Conservation (phyloP, 1,284 basidiomycete genomes). For the Ceratobasidium sp. region DNA sequence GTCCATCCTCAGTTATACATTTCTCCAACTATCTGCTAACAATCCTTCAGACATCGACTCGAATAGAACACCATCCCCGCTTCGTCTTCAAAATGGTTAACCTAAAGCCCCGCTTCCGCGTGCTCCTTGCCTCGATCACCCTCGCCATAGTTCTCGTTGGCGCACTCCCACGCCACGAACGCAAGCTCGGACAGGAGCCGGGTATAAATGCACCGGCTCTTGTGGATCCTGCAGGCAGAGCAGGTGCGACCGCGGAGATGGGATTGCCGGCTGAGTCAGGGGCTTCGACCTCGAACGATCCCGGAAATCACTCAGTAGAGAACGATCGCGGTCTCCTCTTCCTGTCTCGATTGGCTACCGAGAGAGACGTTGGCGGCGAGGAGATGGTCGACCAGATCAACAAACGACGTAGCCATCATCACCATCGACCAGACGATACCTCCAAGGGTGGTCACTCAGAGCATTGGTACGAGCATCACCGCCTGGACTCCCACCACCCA, state of each 20-base stretch:
- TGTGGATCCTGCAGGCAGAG: not conserved
- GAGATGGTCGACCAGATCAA: not conserved
- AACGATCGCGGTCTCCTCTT: no score
- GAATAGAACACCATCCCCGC: no score
- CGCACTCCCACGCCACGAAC: conserved; percentile 1
- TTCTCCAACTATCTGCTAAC: no score
- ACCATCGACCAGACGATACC: not conserved
- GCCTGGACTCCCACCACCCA: not conserved
- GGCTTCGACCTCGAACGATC: not conserved
- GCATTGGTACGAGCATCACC: conserved; percentile 27
- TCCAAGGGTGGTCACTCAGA: conserved; percentile 22
- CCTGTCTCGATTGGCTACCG: no score
- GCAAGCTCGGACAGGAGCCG: not conserved
- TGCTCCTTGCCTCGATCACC: not conserved
- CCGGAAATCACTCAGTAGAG: not conserved
- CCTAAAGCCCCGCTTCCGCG: conserved; percentile 3
- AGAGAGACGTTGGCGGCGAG: no score
- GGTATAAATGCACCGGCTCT: not conserved
- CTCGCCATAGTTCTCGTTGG: conserved; percentile 3
- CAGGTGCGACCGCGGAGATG: not conserved
- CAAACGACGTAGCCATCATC: conserved; percentile 12
- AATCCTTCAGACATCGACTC: no score
- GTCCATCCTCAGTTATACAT: not conserved
- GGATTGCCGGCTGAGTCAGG: not conserved
- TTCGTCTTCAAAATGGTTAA: not conserved